Conservation (phyloP, 345 rosid species). For the Linum usitatissimum region DNA sequence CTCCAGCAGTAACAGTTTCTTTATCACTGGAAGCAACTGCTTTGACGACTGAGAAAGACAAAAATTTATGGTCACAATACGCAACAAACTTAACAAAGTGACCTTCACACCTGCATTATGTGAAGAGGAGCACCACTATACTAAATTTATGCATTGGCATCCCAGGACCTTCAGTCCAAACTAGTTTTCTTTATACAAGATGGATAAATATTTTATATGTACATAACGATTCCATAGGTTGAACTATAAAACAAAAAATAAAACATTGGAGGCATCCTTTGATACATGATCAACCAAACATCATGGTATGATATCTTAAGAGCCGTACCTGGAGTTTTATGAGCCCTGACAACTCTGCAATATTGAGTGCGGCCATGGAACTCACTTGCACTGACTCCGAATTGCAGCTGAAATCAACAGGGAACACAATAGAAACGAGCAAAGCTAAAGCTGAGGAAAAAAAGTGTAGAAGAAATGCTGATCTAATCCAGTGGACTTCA, state of each 20-base stretch:
- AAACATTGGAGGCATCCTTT: neutral
- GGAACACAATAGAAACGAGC: neutral
- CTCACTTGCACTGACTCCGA: neutral
- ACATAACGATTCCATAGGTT: neutral
- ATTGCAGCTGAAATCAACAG: neutral
- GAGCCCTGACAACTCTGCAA: conserved; percentile 9
- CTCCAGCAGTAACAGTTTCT: conserved; percentile 17
- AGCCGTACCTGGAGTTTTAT: conserved; percentile 22
- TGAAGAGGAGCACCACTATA: neutral
- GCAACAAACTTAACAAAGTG: neutral
- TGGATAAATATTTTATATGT: too few relatives aligned
- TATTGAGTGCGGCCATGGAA: neutral
- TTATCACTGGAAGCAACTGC: conserved; percentile 41
- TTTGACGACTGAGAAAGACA: conserved; percentile 34
- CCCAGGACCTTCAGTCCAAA: neutral
- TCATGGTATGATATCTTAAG: neutral
- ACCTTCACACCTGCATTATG: conserved; percentile 4
- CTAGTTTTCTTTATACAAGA: neutral
- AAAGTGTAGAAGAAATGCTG: neutral
- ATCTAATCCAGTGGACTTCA: neutral
- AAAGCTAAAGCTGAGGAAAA: neutral
- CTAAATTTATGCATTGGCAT: neutral
- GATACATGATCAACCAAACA: neutral
- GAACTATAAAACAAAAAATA: conserved; percentile 4
- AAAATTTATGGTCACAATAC: neutral